These are phyloP conservation scores for Aspergillus sojae DNA, from an alignment of 2,329 filamentous ascomycete species.

Conservation along the genomic window DNA sequence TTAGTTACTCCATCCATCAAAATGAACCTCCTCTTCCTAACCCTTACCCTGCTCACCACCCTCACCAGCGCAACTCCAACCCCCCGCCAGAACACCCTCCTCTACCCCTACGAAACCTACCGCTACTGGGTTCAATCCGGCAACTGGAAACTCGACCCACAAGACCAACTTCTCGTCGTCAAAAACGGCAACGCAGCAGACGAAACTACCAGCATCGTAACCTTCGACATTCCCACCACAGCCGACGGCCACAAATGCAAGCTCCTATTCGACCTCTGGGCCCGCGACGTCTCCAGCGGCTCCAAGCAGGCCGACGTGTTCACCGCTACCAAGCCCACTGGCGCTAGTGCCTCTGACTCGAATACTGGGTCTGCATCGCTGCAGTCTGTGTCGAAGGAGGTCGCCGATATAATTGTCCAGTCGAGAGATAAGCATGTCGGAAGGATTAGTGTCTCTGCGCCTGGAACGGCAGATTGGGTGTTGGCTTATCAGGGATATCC, in stretches of 20 bases:
- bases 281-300: conserved; percentile 25
- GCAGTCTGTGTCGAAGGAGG: conserved; percentile 10
- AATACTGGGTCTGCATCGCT: neutral
- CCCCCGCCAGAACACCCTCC: conserved; percentile 15
- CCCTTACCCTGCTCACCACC: conserved; percentile 9
- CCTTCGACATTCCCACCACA: conserved; percentile 21
- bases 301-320: conserved; percentile 27
- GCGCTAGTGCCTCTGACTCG: neutral
- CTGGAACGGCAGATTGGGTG: conserved; percentile 25
- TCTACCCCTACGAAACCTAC: conserved; percentile 26
- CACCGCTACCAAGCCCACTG: conserved; percentile 24
- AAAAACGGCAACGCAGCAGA: conserved; percentile 24
- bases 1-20: neutral
- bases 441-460: conserved; percentile 16
- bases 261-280: conserved; percentile 27
- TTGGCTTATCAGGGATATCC: conserved; percentile 22
- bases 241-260: conserved; percentile 23
- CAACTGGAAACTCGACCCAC: conserved; percentile 22
- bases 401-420: conserved; percentile 8
- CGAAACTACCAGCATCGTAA: conserved; percentile 28
- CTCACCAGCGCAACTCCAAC: conserved; percentile 3
- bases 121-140: conserved; percentile 26
- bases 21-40: conserved; percentile 13
- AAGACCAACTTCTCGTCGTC: conserved; percentile 26
- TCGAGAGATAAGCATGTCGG: conserved; percentile 24